Evolutionary conservation across 176 grass and related monocot genomes (phyloP).

Genomic region (Rhipidocladum racemiflorum): DNA sequence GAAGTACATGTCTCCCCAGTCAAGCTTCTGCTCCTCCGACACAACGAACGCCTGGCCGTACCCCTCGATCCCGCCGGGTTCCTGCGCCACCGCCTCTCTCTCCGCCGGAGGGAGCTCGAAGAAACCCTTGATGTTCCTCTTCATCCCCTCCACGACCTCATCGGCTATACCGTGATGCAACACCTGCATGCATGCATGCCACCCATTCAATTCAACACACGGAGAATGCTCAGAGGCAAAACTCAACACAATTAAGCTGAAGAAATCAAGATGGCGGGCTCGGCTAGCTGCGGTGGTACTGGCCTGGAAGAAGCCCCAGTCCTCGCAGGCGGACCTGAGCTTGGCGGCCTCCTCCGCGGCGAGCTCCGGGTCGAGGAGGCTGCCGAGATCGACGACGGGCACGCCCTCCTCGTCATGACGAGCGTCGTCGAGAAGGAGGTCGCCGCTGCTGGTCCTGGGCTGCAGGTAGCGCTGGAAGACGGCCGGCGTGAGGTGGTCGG

Average conservation of each 20-base stretch:
- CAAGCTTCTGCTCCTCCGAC: slow-evolving; percentile 52
- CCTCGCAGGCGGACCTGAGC: slow-evolving; percentile 8
- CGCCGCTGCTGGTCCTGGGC: too few relatives aligned
- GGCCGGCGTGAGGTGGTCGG: too few relatives aligned
- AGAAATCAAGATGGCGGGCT: too few relatives aligned
- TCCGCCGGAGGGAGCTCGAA: slow-evolving; percentile 35
- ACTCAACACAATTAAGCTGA: too few relatives aligned
- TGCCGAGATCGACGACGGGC: too few relatives aligned
- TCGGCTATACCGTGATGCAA: slow-evolving; percentile 47
- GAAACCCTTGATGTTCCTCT: slow-evolving; percentile 17
- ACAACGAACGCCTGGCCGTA: slow-evolving; percentile 59
- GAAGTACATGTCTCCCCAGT: slow-evolving; percentile 54
- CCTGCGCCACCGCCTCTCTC: slow-evolving; percentile 29
- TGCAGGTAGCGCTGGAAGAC: too few relatives aligned
- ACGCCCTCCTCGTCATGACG: too few relatives aligned
- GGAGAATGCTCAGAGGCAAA: too few relatives aligned
- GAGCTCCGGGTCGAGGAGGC: too few relatives aligned
- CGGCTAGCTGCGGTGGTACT: too few relatives aligned
- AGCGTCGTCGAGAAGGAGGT: too few relatives aligned
- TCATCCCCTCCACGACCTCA: slow-evolving; percentile 24
- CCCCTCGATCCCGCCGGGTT: slow-evolving; percentile 33
- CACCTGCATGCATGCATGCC: neutral
- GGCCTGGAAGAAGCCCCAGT: slow-evolving; percentile 35
- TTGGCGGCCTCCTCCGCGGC: neutral
- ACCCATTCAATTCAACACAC: too few relatives aligned